Conservation (phyloP, 2,329 filamentous ascomycete species). For the Penicillium sumatraense region DNA sequence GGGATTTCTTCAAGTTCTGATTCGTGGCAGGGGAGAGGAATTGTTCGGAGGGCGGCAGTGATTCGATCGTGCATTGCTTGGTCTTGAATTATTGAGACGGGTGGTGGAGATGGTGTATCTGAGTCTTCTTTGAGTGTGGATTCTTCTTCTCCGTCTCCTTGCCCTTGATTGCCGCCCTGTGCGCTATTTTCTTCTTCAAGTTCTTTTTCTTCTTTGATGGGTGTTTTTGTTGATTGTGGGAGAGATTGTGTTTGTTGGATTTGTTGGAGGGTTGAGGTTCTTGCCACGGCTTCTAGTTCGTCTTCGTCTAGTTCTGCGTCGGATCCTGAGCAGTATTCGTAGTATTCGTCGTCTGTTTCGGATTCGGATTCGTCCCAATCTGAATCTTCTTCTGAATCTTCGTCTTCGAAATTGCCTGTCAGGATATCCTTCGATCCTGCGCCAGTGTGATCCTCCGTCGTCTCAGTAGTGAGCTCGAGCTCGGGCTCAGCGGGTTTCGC, state of each 20-base stretch:
- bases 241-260: neutral
- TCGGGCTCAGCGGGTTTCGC: neutral
- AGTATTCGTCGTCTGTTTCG: constrained; percentile 18
- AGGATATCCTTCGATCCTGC: neutral
- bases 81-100: constrained; percentile 9
- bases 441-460: neutral
- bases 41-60: constrained; percentile 10
- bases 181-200: too few species aligned
- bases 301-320: constrained; percentile 10
- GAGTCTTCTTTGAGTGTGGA: neutral
- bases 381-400: constrained; percentile 11
- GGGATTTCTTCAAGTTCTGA: constrained; percentile 1
- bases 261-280: neutral
- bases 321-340: constrained; percentile 17
- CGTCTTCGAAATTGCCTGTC: constrained; percentile 2
- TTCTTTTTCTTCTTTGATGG: neutral
- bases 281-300: neutral
- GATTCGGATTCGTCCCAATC: constrained; percentile 16
- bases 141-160: too few species aligned
- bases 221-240: neutral
- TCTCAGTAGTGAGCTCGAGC: neutral
- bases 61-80: constrained; percentile 19
- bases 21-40: constrained; percentile 3
- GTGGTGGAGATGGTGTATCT: neutral
- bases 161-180: too few species aligned